Evolutionary conservation across 2,329 filamentous ascomycete species (phyloP).

Genomic region (Taxawa tesnikishii): DNA sequence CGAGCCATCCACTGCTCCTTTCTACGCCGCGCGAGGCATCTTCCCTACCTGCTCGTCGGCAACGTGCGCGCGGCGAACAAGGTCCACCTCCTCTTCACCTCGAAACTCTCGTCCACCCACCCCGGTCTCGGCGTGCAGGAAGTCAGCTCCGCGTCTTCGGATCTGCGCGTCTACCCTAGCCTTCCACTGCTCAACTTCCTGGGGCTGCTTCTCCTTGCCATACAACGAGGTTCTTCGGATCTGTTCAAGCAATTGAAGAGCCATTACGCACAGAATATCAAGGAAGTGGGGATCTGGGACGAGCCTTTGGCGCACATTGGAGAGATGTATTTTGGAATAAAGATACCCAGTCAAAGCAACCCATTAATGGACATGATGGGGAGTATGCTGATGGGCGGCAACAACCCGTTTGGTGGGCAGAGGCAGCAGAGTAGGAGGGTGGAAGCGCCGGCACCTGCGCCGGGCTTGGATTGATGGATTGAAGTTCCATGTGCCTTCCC

Average conservation of each 20-base stretch:
- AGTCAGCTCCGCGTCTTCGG: constrained; percentile 61
- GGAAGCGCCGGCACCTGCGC: constrained; percentile 26
- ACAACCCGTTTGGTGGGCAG: constrained; percentile 38
- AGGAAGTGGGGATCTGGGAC: constrained; percentile 62
- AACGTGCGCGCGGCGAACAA: constrained; percentile 84
- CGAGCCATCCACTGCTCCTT: constrained; percentile 72
- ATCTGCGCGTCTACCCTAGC: constrained; percentile 70
- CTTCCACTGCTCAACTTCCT: constrained; percentile 94
- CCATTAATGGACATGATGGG: constrained; percentile 98
- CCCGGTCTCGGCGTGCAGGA: constrained; percentile 62
- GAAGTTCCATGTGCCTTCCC: too few species aligned
- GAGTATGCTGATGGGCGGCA: constrained; percentile 73
- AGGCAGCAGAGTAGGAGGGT: constrained; percentile 34
- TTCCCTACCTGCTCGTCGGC: constrained; percentile 85
- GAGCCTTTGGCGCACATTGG: constrained; percentile 73
- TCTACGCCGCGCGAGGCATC: constrained; percentile 76
- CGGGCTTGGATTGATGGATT: constrained; percentile 17
- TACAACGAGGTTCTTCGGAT: constrained; percentile 67
- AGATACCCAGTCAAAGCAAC: constrained; percentile 78
- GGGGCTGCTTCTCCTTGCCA: constrained; percentile 66
- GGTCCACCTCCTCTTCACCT: constrained; percentile 65
- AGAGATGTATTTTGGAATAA: constrained; percentile 94
- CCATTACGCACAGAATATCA: constrained; percentile 70
- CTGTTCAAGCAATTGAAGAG: constrained; percentile 69
- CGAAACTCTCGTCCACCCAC: constrained; percentile 47